These are phyloP conservation scores for Grifola frondosa DNA, from an alignment of 1,284 basidiomycete species.

Conservation along the genomic window DNA sequence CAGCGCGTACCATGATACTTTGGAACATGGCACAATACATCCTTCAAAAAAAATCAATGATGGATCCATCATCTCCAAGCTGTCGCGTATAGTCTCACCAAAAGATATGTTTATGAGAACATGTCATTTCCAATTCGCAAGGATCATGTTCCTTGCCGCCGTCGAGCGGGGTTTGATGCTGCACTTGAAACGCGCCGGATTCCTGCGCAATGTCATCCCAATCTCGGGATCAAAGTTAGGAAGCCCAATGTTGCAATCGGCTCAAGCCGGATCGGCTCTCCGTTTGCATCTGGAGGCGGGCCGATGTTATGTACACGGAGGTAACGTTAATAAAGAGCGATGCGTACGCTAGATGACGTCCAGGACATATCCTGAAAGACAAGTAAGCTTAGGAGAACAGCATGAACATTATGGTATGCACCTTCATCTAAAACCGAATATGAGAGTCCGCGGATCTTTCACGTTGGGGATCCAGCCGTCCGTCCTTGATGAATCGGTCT, in stretches of 20 bases:
- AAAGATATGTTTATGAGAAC: no score
- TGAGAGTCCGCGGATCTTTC: constrained; percentile 6
- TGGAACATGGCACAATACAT: no score
- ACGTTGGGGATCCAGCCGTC: constrained; percentile 9
- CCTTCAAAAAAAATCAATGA: no score
- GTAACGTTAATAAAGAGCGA: constrained; percentile 8
- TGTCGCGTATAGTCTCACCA: no score
- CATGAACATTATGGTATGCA: background rate
- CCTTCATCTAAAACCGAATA: constrained; percentile 25
- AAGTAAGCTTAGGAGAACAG: background rate
- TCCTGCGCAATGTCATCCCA: no score
- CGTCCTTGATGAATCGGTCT: constrained; percentile 18
- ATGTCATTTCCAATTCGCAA: no score
- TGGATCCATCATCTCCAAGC: no score
- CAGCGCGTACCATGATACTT: no score
- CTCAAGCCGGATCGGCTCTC: constrained; percentile 1
- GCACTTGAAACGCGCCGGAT: no score
- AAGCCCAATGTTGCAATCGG: constrained; percentile 27
- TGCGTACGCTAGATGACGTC: constrained; percentile 10
- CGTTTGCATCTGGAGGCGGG: constrained; percentile 1
- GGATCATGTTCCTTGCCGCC: no score
- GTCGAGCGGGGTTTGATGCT: no score
- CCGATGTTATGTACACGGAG: constrained; percentile 6
- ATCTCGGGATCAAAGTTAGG: no score
- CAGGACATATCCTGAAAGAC: constrained; percentile 18